phyloP scores from a whole-genome alignment of 441 rosid species.

The Codiaeum variegatum region DNA sequence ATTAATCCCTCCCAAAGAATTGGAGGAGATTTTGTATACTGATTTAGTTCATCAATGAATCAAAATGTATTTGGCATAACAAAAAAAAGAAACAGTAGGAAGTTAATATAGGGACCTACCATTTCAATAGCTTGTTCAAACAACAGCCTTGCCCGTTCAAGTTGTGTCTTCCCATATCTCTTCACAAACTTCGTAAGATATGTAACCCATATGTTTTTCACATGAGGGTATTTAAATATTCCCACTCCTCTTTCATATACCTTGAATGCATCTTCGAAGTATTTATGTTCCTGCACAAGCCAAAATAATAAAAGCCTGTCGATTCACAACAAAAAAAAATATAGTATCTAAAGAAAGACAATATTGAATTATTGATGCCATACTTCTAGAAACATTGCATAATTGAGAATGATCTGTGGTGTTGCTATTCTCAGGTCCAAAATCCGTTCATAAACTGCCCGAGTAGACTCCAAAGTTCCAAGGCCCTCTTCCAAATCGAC shows the following conservation, averaged over 20 bases:
- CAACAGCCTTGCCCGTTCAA: constrained; percentile 89
- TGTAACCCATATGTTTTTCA: constrained; percentile 88
- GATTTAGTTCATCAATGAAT: too few relatives aligned
- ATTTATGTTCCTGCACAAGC: constrained; percentile 62
- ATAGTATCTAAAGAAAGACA: background rate
- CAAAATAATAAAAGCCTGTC: constrained; percentile 12
- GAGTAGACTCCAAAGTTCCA: constrained; percentile 85
- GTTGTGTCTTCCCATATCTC: constrained; percentile 79
- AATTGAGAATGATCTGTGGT: constrained; percentile 84
- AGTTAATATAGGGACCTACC: constrained; percentile 24
- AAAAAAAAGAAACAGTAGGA: background rate
- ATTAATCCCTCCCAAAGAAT: too few relatives aligned
- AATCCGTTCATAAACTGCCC: constrained; percentile 86
- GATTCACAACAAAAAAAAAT: background rate
- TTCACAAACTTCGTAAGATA: constrained; percentile 83
- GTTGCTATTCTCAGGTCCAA: constrained; percentile 89
- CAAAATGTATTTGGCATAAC: too few relatives aligned
- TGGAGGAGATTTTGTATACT: too few relatives aligned
- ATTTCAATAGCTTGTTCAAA: constrained; percentile 85
- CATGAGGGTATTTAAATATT: constrained; percentile 92
- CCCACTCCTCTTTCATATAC: constrained; percentile 95
- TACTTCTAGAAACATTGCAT: constrained; percentile 74
- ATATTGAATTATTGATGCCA: constrained; percentile 7
- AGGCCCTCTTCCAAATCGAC: constrained; percentile 94
- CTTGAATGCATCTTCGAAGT: constrained; percentile 96